These are phyloP conservation scores for Talaromyces stipitatus DNA, from an alignment of 495 filamentous ascomycete species.

Conservation along the genomic window DNA sequence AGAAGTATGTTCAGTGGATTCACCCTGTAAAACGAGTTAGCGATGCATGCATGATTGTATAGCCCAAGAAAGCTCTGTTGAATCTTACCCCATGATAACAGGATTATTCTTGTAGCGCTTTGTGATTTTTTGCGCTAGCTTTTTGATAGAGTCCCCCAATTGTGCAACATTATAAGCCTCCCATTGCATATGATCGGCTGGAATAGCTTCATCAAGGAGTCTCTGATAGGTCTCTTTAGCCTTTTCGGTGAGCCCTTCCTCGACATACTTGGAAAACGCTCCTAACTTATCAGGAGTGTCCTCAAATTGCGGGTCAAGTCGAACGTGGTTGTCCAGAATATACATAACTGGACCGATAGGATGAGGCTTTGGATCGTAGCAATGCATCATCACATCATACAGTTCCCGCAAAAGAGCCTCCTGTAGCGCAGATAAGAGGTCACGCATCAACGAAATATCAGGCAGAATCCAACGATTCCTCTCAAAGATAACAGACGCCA, in stretches of 20 bases:
- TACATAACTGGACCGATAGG: constrained; percentile 77
- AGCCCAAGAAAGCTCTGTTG: neutral
- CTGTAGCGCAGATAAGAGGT: constrained; percentile 65
- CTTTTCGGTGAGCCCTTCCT: constrained; percentile 62
- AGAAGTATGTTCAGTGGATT: constrained; percentile 77
- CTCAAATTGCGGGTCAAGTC: constrained; percentile 67
- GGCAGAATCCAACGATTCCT: constrained; percentile 68
- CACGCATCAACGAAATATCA: constrained; percentile 69
- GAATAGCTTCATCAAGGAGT: constrained; percentile 64
- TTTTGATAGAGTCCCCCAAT: constrained; percentile 76
- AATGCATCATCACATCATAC: constrained; percentile 76
- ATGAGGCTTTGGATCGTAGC: constrained; percentile 75
- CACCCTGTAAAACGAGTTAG: constrained; percentile 38
- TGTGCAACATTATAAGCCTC: constrained; percentile 80
- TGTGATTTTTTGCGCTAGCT: constrained; percentile 74
- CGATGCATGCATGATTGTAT: constrained; percentile 7
- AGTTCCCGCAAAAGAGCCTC: constrained; percentile 82
- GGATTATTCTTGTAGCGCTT: constrained; percentile 87
- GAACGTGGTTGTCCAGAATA: constrained; percentile 76
- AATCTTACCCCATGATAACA: constrained; percentile 72
- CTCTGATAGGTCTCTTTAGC: constrained; percentile 67
- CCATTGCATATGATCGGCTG: constrained; percentile 69
- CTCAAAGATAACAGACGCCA: constrained; percentile 45
- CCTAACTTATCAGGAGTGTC: constrained; percentile 58
- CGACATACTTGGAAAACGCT: constrained; percentile 60